Evolutionary conservation across 179 eudicot genomes (phyloP).

Genomic region (Spinacia oleracea): DNA sequence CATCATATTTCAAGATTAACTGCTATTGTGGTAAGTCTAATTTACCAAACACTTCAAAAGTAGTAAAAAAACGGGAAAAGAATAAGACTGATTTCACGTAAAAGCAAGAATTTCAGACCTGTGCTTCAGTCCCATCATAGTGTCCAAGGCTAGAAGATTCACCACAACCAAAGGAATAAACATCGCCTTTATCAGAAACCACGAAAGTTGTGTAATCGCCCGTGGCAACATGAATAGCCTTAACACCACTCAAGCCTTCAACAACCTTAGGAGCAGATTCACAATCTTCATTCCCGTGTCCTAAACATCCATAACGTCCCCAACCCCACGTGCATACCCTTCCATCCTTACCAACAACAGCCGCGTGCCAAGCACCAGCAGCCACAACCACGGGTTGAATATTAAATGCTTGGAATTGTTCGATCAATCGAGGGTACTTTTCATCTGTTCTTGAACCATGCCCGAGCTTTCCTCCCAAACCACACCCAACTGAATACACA

Average conservation of each 20-base stretch:
- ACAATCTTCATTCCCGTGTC: constrained; percentile 86
- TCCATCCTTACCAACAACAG: constrained; percentile 91
- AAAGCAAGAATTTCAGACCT: constrained; percentile 41
- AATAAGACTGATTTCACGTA: neutral
- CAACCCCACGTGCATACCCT: constrained; percentile 99
- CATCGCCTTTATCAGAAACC: constrained; percentile 74
- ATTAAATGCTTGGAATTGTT: constrained; percentile 66
- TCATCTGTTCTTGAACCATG: constrained; percentile 78
- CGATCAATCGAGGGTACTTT: constrained; percentile 73
- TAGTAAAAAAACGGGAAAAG: neutral
- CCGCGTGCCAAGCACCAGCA: constrained; percentile 99
- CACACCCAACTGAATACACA: constrained; percentile 95
- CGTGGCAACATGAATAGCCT: constrained; percentile 89
- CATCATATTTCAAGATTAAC: neutral
- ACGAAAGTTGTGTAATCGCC: constrained; percentile 94
- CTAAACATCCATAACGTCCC: constrained; percentile 96
- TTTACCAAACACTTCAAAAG: neutral
- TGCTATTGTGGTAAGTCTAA: neutral
- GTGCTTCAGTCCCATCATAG: constrained; percentile 51
- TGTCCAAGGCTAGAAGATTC: constrained; percentile 96
- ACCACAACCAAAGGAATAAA: constrained; percentile 91
- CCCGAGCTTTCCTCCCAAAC: constrained; percentile 95
- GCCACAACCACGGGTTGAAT: constrained; percentile 84
- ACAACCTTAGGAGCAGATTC: constrained; percentile 85
- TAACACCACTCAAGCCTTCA: constrained; percentile 61